Conservation (phyloP, 352 stramenopile genomes). For the Globisporangium perplexum region DNA sequence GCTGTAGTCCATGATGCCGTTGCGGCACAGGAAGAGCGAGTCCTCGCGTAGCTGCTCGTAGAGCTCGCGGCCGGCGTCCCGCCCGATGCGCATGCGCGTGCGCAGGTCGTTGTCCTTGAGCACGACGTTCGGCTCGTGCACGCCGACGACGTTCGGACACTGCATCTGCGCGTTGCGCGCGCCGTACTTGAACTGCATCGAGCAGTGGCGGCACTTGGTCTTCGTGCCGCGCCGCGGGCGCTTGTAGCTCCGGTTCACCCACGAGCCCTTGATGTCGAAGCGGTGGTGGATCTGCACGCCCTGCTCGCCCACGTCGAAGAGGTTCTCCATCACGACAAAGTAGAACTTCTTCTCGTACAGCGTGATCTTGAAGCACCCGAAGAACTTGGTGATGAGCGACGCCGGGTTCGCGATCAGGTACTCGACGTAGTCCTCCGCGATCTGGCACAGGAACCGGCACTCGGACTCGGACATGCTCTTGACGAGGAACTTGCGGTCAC, state of each 20-base stretch:
- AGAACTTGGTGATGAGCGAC: slow-evolving; percentile 87
- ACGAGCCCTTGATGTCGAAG: slow-evolving; percentile 92
- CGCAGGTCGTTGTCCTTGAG: slow-evolving; percentile 86
- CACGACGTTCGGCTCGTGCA: slow-evolving; percentile 83
- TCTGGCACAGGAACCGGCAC: slow-evolving; percentile 75
- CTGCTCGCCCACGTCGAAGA: slow-evolving; percentile 74
- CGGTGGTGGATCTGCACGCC: slow-evolving; percentile 75
- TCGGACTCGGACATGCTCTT: slow-evolving; percentile 87
- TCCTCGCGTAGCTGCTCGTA: slow-evolving; percentile 69
- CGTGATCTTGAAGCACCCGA: slow-evolving; percentile 86
- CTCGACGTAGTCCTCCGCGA: slow-evolving; percentile 82
- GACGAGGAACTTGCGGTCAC: slow-evolving; percentile 88
- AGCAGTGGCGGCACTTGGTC: slow-evolving; percentile 82
- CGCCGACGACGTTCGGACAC: slow-evolving; percentile 72
- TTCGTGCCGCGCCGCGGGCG: slow-evolving; percentile 65
- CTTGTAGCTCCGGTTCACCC: slow-evolving; percentile 85
- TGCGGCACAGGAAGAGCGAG: slow-evolving; percentile 62
- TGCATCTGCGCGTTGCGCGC: slow-evolving; percentile 58
- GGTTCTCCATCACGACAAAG: slow-evolving; percentile 92
- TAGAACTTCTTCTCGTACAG: slow-evolving; percentile 89
- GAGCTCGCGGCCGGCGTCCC: slow-evolving; percentile 40
- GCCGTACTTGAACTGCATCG: slow-evolving; percentile 80
- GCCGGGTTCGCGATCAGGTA: slow-evolving; percentile 71
- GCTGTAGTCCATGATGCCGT: slow-evolving; percentile 91
- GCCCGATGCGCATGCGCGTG: slow-evolving; percentile 73